Conservation (phyloP, 441 rosid genomes). For the California macrophylla region DNA sequence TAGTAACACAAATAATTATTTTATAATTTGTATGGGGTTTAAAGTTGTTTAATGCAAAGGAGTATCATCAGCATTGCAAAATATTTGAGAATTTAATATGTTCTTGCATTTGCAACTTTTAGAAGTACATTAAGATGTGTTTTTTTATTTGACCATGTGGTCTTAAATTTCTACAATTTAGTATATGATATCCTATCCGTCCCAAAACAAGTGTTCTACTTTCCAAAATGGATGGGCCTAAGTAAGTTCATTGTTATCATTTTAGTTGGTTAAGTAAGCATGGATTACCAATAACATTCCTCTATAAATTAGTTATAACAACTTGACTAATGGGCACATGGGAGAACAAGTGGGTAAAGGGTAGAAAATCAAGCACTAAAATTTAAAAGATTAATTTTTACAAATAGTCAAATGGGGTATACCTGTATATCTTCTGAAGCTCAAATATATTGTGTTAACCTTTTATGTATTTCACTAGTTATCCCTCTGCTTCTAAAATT, state of each 20-base stretch:
- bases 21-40: background rate
- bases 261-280: too few relatives aligned
- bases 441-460: background rate
- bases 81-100: background rate
- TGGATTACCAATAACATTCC: too few relatives aligned
- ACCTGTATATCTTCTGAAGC: background rate
- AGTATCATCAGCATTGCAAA: background rate
- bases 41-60: background rate
- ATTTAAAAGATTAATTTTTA: too few relatives aligned
- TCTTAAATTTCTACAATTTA: background rate
- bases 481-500: background rate
- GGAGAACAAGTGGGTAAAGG: too few relatives aligned
- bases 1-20: background rate
- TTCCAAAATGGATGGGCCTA: too few relatives aligned
- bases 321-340: too few relatives aligned
- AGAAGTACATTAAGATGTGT: background rate
- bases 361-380: too few relatives aligned
- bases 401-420: too few relatives aligned
- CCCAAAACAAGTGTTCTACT: too few relatives aligned
- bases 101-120: background rate
- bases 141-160: background rate
- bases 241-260: too few relatives aligned
- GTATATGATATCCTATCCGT: background rate
- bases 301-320: too few relatives aligned
- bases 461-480: background rate